phyloP scores from a whole-genome alignment of 805 yeast species.

The Priceomyces fermenticarens region DNA sequence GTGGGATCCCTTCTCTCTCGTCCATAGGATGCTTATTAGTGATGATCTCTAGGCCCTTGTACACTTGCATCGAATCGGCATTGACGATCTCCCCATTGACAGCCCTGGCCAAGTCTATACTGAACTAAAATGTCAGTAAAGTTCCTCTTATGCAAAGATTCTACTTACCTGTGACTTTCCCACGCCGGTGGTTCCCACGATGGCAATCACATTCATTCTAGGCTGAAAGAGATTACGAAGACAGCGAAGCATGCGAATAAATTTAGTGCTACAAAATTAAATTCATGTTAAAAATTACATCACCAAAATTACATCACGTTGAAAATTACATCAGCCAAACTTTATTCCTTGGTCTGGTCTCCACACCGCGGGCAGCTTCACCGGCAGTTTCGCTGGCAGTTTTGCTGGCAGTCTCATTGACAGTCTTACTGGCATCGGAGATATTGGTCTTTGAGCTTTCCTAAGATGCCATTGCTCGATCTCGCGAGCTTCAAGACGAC shows the following conservation, averaged over 20 bases:
- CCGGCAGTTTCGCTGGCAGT: no score
- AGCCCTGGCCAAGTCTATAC: conserved; percentile 72
- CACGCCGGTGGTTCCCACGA: conserved; percentile 94
- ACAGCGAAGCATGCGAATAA: no score
- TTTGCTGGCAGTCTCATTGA: no score
- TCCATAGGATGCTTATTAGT: conserved; percentile 88
- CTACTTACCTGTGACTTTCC: conserved; percentile 77
- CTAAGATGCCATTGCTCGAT: conserved; percentile 30
- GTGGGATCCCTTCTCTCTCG: conserved; percentile 73
- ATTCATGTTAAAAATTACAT: no score
- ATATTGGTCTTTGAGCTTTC: neutral
- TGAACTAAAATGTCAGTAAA: conserved; percentile 36
- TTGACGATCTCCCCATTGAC: conserved; percentile 88
- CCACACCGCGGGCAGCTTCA: conserved; percentile 9
- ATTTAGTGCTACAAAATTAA: no score
- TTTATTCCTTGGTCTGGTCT: conserved; percentile 14
- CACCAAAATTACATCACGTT: no score
- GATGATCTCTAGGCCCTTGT: conserved; percentile 65
- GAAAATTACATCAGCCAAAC: conserved; percentile 12
- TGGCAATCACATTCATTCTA: conserved; percentile 49
- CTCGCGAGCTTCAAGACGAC: conserved; percentile 53
- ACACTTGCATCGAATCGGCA: conserved; percentile 98
- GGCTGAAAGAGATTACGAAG: conserved; percentile 15
- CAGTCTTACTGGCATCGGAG: neutral
- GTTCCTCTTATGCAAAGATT: neutral